Conservation (phyloP, 192 early-diverging fungal species). For the Linnemannia zychae region DNA sequence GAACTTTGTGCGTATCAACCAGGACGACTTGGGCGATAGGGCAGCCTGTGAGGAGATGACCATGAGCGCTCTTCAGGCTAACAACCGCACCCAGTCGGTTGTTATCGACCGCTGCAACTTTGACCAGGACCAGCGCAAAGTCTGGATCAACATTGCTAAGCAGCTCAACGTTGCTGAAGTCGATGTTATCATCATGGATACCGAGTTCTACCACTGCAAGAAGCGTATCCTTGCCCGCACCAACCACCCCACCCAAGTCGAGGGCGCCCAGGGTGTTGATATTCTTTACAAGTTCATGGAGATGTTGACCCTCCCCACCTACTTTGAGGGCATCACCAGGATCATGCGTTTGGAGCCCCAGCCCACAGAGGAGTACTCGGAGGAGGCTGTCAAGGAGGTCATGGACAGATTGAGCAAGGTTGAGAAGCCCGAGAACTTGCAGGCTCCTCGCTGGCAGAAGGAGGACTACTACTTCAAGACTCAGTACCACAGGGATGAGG, state of each 20-base stretch:
- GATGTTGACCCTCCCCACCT: slow-evolving; percentile 58
- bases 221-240: slow-evolving; percentile 71
- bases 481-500: slow-evolving; percentile 50
- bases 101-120: slow-evolving; percentile 87
- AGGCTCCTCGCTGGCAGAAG: slow-evolving; percentile 53
- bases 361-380: slow-evolving; percentile 48
- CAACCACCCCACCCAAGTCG: slow-evolving; percentile 81
- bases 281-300: slow-evolving; percentile 74
- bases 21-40: slow-evolving; percentile 80
- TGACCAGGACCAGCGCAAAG: slow-evolving; percentile 78
- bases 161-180: slow-evolving; percentile 65
- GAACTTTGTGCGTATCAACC: slow-evolving; percentile 77
- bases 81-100: slow-evolving; percentile 71
- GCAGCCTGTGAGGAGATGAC: slow-evolving; percentile 73
- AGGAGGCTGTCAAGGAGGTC: slow-evolving; percentile 58
- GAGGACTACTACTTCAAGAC: slow-evolving; percentile 57
- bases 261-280: slow-evolving; percentile 71
- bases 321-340: slow-evolving; percentile 62
- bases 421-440: slow-evolving; percentile 41
- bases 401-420: slow-evolving; percentile 39
- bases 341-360: slow-evolving; percentile 61
- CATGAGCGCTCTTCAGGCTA: slow-evolving; percentile 30
- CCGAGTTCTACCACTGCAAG: slow-evolving; percentile 66
- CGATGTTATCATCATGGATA: slow-evolving; percentile 80
- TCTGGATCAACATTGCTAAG: slow-evolving; percentile 77